Percentiles rank a stretch among this genome's conserved stretches.
Conservation (phyloP, 148 eudicot genomes). For the Bassia scoparia region DNA sequence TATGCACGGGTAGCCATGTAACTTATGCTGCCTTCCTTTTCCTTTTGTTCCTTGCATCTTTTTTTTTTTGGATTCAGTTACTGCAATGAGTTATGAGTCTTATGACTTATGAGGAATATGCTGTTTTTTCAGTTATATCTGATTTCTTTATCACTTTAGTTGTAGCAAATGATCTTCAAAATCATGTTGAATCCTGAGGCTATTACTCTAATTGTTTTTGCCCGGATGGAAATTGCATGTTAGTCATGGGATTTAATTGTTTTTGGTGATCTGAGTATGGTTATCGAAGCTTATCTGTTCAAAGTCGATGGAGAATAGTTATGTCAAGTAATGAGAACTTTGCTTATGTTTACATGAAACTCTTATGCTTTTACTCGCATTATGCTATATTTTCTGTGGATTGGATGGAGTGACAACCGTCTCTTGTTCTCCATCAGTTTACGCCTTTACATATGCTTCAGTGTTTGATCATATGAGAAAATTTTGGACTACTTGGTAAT, state of each 20-base stretch:
- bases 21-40: slow-evolving; percentile 40
- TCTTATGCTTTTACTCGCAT: not conserved
- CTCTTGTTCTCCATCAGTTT: not conserved
- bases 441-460: not conserved
- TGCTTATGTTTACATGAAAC: not conserved
- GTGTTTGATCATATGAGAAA: not conserved
- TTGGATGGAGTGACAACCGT: not conserved
- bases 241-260: not conserved
- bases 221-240: not conserved
- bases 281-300: not conserved
- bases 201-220: not conserved
- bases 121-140: not conserved
- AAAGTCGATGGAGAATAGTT: not conserved
- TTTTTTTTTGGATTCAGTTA: not conserved
- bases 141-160: not conserved
- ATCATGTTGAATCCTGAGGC: not conserved
- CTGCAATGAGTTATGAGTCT: not conserved
- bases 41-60: slow-evolving; percentile 13
- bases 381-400: not conserved
- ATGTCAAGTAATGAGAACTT: not conserved
- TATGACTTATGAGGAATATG: not conserved
- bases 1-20: slow-evolving; percentile 96
- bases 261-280: not conserved
- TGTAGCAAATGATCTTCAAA: not conserved
- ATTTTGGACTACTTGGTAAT: not conserved